Evolutionary conservation across 306 rosid genomes (phyloP), one percentile per base, ranked within the genome.

Genomic region (Sechiopsis laciniata): DNA sequence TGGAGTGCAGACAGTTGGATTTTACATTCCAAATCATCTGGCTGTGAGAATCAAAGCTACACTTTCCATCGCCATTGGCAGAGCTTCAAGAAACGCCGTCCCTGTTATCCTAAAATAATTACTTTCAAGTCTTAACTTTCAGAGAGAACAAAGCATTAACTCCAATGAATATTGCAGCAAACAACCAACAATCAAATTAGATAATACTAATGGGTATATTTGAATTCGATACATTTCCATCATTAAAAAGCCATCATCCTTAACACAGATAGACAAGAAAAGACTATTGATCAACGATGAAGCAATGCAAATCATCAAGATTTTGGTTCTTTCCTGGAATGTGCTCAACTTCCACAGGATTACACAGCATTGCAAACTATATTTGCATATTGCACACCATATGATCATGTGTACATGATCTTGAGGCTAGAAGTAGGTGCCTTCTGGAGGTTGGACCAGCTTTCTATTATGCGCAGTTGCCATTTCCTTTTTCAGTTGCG

Each of bases 401-500:
- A 74, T 26, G 77, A 60, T 52, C 64, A 63, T 75, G 35, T 63
- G 13, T 53, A 64, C 62, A 75, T 29, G 40, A 32, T 63, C 78
- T 64, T 70, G 77, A 82, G 72, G 78, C 93, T 95, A 95, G 87
- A 95, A 95, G 89, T 87, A 88, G 87, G 97, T 89, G 35, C 97
- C 99, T 76, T 95, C 99, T 1, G 99, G 97, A 53, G 99, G 99
- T 85, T 95, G 99, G 71, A 95, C 99, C 78, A 95, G 91, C 93
- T 91, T 95, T 75, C 99, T 86, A 89, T 91, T 95, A 60, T 91
- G 97, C 3, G 97, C 86, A 35, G 95, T 85, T 0, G 96, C 91
- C 99, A 95, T 95, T 83, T 95, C 99, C 89, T 91, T 95, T 83
- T 95, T 95, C 96, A 95, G 89, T 88, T 95, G 97, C 42, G 97